These are phyloP conservation scores for Diaporthe batatas DNA, from an alignment of 2,329 filamentous ascomycete species.

Conservation along the genomic window DNA sequence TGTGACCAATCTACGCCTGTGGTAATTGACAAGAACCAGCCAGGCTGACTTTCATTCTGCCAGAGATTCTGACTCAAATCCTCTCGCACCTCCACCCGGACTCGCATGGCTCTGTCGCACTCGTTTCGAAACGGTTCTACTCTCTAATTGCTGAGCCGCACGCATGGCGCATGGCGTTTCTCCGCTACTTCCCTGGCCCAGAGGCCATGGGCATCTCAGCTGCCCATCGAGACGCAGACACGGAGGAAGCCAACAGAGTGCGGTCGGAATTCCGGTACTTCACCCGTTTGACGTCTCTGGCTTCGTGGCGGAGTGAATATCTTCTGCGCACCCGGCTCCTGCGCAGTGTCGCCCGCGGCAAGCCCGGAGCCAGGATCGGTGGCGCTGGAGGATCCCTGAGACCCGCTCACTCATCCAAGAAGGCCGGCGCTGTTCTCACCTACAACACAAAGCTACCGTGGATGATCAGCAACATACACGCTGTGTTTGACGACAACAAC, in stretches of 20 bases:
- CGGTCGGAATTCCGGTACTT: slow-evolving; percentile 84
- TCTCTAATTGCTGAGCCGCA: slow-evolving; percentile 89
- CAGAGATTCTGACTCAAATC: slow-evolving; percentile 93
- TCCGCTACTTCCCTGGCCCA: slow-evolving; percentile 88
- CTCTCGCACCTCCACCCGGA: slow-evolving; percentile 90
- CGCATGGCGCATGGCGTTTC: slow-evolving; percentile 93
- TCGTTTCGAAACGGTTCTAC: slow-evolving; percentile 91
- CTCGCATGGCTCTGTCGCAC: slow-evolving; percentile 83
- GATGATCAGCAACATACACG: slow-evolving; percentile 84
- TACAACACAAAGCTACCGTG: slow-evolving; percentile 89
- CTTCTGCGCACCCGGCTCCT: slow-evolving; percentile 87
- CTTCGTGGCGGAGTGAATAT: slow-evolving; percentile 98
- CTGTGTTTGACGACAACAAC: slow-evolving; percentile 75
- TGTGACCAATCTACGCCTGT: slow-evolving; percentile 46
- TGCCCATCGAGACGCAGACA: slow-evolving; percentile 56
- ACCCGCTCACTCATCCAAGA: slow-evolving; percentile 69
- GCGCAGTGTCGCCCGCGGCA: slow-evolving; percentile 84
- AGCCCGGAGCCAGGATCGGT: slow-evolving; percentile 72
- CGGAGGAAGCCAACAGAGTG: slow-evolving; percentile 66
- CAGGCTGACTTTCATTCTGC: slow-evolving; percentile 46
- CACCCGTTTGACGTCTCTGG: slow-evolving; percentile 81
- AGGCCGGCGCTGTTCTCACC: slow-evolving; percentile 80
- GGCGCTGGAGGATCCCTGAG: slow-evolving; percentile 66
- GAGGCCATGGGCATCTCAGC: slow-evolving; percentile 63
- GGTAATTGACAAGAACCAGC: not conserved